A percentile compares a stretch with the other conserved stretches of the same genome.
Evolutionary conservation across 2,329 filamentous ascomycete genomes (phyloP).

Genomic region (Arthroderma sp.): DNA sequence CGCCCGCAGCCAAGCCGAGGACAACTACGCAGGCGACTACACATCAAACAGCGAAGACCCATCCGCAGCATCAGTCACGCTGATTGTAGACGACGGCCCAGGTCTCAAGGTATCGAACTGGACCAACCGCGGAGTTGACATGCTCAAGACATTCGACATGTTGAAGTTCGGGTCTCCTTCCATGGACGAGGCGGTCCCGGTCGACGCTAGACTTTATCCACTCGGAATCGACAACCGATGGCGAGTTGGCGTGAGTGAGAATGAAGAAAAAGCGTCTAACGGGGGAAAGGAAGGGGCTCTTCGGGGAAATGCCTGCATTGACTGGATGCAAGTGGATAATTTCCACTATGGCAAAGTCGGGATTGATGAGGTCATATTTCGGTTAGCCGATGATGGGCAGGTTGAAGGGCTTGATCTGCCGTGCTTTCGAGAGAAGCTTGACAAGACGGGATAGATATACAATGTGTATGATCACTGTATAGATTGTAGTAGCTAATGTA

Average conservation of each 20-base stretch:
- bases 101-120: slow-evolving; percentile 2
- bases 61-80: background rate
- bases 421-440: background rate
- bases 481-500: too few species aligned
- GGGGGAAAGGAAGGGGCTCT: background rate
- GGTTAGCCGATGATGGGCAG: background rate
- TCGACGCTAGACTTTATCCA: slow-evolving; percentile 4
- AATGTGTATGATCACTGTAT: too few species aligned
- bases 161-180: background rate
- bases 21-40: slow-evolving; percentile 5
- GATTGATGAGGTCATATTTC: background rate
- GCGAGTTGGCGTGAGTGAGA: background rate
- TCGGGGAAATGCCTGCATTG: background rate
- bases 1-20: slow-evolving; percentile 1
- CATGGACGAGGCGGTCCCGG: background rate
- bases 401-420: background rate
- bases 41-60: background rate
- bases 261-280: background rate
- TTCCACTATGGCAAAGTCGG: background rate
- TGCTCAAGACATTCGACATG: background rate
- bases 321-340: background rate
- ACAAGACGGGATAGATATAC: background rate
- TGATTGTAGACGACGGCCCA: slow-evolving; percentile 4
- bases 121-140: slow-evolving; percentile 1
- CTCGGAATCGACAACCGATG: slow-evolving; percentile 2